Evolutionary conservation across 148 eudicot genomes (phyloP), one percentile per base, ranked within the genome.

Genomic region (Diospyros kaki): DNA sequence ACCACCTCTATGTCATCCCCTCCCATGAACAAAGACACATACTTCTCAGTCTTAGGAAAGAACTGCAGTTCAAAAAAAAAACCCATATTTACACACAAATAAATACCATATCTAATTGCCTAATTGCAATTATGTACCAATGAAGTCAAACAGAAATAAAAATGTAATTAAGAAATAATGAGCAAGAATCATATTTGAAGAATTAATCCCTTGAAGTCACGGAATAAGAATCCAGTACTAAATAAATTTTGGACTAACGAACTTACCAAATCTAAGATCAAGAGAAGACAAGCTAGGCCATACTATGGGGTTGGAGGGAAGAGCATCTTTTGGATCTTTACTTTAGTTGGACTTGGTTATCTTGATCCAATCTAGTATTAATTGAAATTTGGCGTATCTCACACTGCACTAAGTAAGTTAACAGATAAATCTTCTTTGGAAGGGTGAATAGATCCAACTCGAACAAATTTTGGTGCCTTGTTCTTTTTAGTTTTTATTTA

Each of bases 1-100:
- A 91, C 79, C 68, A 81, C 64, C 8, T 90, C 96, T 15, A 78
- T 66, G 66, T 89, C 89, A 64, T 95, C 99, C 73, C 90, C 96
- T 61, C 91, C 94, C 78, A 83, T 81, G 82, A 85, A 95, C 67
- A 95, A 83, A 54, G 99, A 75, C 43, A 92, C 97, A 81, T 92
- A 92, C 64, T 89, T 92, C 81, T 95, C 99, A 45, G 84, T 83
- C 92, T 90, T 92, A 15, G 99, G 99, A 46, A 95, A 95, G 87
- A 95, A 92, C 99, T 92, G 94, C 82, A 85, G 64, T 42, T 68
- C 58, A 73, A 73, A 52, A 73, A 42, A 81, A 58, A 52, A 62
- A 40, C 64, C 48, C 67, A 48, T 53, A 41, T 54, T 76, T 59
- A 58, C 53, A 50, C 12, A 14, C 39, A 64, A 28, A 38, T 39